Evolutionary conservation across 805 yeast genomes (phyloP).

Genomic region (Blastobotrys attinorum): DNA sequence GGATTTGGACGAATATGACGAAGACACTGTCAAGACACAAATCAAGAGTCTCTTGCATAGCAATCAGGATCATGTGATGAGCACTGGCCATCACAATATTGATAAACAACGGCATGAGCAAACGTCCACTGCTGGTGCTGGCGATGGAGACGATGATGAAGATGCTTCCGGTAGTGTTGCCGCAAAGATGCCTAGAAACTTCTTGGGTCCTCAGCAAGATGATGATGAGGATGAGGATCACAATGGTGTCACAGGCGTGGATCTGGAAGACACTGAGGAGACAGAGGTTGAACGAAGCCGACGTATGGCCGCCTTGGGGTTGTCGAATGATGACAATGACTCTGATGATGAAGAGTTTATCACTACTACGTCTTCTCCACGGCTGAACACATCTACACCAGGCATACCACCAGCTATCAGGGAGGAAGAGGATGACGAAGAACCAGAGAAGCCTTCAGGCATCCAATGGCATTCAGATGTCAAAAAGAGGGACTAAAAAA

Average conservation of each 20-base stretch:
- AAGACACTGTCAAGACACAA: constrained; percentile 15
- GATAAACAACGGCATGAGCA: constrained; percentile 3
- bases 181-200: constrained; percentile 9
- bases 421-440: constrained; percentile 17
- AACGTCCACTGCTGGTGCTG: background rate
- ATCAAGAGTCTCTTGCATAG: constrained; percentile 9
- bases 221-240: constrained; percentile 26
- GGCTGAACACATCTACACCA: background rate
- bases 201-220: constrained; percentile 20
- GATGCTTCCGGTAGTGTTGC: background rate
- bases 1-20: constrained; percentile 17
- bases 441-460: constrained; percentile 1
- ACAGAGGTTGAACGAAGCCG: constrained; percentile 61
- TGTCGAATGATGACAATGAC: constrained; percentile 19
- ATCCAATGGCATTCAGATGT: constrained; percentile 15
- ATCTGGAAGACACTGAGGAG: constrained; percentile 32
- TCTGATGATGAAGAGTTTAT: constrained; percentile 17
- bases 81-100: background rate
- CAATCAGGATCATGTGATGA: background rate
- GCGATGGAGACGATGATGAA: background rate
- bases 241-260: background rate
- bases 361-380: background rate
- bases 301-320: constrained; percentile 39
- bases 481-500: background rate
- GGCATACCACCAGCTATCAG: constrained; percentile 8